Conservation (phyloP, 2,329 filamentous ascomycete genomes). For the Colletotrichum orbiculare region DNA sequence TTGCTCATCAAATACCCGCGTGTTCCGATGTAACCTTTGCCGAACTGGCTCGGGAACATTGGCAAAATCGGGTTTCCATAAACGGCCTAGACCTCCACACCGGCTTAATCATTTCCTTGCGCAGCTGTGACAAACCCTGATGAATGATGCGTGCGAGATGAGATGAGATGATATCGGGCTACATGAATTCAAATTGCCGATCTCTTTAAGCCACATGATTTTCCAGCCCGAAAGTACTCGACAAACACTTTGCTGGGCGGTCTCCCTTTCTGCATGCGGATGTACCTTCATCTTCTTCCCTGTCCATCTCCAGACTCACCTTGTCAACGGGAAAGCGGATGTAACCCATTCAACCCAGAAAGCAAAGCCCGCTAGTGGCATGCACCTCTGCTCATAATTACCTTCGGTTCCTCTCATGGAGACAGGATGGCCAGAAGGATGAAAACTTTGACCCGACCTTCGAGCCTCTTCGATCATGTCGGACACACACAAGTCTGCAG, state of each 20-base stretch:
- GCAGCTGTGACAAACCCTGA: too few species aligned
- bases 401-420: too few species aligned
- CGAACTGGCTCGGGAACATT: too few species aligned
- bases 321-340: conserved; percentile 1
- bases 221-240: too few species aligned
- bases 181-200: not conserved
- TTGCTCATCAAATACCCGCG: not conserved
- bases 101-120: not conserved
- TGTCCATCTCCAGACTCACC: not conserved
- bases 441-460: not conserved
- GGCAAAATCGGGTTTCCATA: conserved; percentile 9
- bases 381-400: conserved; percentile 1
- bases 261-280: too few species aligned
- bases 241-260: too few species aligned
- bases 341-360: conserved; percentile 1
- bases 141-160: too few species aligned
- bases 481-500: conserved; percentile 35
- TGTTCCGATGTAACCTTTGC: not conserved
- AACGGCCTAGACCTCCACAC: conserved; percentile 1
- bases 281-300: too few species aligned
- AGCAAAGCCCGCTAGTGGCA: not conserved
- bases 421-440: too few species aligned
- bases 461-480: conserved; percentile 16
- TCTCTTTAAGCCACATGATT: not conserved
- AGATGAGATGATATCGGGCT: too few species aligned